Evolutionary conservation across 805 yeast species (phyloP).

Genomic region (Candida parachauliodes): DNA sequence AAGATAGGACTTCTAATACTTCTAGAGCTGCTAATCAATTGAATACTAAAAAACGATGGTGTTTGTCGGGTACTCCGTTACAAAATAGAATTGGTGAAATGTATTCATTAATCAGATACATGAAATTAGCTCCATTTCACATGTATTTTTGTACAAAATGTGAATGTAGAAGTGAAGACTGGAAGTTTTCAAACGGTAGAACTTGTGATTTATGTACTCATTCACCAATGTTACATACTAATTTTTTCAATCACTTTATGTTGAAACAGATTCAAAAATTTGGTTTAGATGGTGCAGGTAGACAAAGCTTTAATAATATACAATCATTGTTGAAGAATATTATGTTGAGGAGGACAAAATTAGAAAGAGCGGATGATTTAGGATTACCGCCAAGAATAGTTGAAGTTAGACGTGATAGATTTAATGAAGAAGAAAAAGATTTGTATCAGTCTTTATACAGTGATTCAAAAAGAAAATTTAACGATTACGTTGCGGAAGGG

Average conservation of each 20-base stretch:
- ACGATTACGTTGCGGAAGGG: conserved; percentile 92
- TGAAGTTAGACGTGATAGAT: conserved; percentile 78
- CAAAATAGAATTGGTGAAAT: conserved; percentile 96
- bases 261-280: conserved; percentile 86
- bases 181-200: conserved; percentile 82
- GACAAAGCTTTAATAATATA: conserved; percentile 70
- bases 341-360: conserved; percentile 91
- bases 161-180: conserved; percentile 73
- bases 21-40: conserved; percentile 85
- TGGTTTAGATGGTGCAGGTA: conserved; percentile 81
- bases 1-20: conserved; percentile 90
- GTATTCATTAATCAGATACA: conserved; percentile 84
- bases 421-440: conserved; percentile 95
- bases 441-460: conserved; percentile 82
- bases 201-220: conserved; percentile 87
- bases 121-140: conserved; percentile 82
- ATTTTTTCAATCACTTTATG: conserved; percentile 93
- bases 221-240: conserved; percentile 91
- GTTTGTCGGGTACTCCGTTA: conserved; percentile 93
- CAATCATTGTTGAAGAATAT: conserved; percentile 71
- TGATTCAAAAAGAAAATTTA: conserved; percentile 82
- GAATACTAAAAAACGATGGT: conserved; percentile 75
- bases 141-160: conserved; percentile 92
- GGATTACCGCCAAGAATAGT: conserved; percentile 97
- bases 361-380: conserved; percentile 94